A percentile compares a stretch with the other conserved stretches of the same genome.
Conservation (phyloP, 192 early-diverging fungal genomes). For the Geranomyces variabilis region DNA sequence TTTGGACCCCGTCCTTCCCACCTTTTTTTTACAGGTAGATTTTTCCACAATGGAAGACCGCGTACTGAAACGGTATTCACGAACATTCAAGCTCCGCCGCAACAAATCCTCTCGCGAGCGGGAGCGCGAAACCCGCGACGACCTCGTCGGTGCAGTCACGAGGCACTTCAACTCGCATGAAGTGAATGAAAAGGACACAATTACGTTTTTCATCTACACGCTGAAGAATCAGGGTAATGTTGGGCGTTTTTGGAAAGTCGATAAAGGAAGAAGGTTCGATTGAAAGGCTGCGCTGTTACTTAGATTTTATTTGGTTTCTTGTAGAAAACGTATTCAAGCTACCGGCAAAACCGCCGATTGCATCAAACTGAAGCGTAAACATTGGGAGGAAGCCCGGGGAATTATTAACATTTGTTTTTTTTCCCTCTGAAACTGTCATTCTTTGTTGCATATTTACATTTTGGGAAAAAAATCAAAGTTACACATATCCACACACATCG, state of each 20-base stretch:
- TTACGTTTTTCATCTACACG: constrained; percentile 47
- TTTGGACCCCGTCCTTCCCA: background rate
- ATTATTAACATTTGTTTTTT: no score
- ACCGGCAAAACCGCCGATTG: constrained; percentile 10
- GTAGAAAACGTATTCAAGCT: constrained; percentile 18
- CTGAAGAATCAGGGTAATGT: constrained; percentile 43
- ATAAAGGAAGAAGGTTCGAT: no score
- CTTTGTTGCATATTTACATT: no score
- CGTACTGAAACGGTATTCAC: constrained; percentile 34
- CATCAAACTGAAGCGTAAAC: background rate
- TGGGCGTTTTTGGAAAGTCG: background rate
- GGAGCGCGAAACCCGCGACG: constrained; percentile 35
- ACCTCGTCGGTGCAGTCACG: constrained; percentile 43
- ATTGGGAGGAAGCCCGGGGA: no score
- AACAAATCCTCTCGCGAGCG: constrained; percentile 5
- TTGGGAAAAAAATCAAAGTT: no score
- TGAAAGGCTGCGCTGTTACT: background rate
- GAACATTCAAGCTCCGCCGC: constrained; percentile 35
- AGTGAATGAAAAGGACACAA: constrained; percentile 49
- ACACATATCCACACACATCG: no score
- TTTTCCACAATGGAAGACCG: constrained; percentile 36
- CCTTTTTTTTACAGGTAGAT: constrained; percentile 28
- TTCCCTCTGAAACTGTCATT: no score
- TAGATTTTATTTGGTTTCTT: background rate
- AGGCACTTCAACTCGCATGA: constrained; percentile 46